Percentiles rank a stretch among this genome's conserved stretches.
These are phyloP conservation scores for baker's yeast (Saccharomyces cerevisiae) DNA, from an alignment of 805 yeast species.

Conservation along the genomic window DNA sequence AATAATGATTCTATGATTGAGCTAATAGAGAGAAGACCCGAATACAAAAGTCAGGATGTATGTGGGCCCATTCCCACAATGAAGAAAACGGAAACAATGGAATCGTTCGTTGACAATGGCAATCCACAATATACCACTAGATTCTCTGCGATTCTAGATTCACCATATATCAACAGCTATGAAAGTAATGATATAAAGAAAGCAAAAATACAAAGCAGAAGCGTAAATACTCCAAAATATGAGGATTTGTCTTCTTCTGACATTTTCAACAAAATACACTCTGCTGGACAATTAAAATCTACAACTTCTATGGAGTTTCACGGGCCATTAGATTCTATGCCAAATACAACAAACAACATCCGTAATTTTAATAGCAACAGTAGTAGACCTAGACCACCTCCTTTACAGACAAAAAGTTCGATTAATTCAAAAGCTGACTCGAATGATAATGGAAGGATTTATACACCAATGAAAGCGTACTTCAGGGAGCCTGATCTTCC, in stretches of 20 bases:
- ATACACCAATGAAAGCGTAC: conserved; percentile 10
- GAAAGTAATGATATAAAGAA: neutral
- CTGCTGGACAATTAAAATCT: neutral
- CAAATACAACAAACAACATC: neutral
- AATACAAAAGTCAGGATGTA: neutral
- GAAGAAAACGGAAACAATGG: neutral
- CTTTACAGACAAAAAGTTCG: neutral
- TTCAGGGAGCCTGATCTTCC: conserved; percentile 2
- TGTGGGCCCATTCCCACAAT: neutral
- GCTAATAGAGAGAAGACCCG: neutral
- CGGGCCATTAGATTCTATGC: neutral
- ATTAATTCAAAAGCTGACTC: neutral
- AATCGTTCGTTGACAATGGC: neutral
- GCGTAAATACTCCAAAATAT: neutral
- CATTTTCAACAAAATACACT: neutral
- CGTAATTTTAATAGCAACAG: neutral
- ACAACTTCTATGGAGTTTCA: neutral
- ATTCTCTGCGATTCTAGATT: neutral
- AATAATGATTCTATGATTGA: neutral
- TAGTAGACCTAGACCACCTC: neutral
- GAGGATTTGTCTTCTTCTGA: neutral
- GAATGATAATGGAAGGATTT: neutral
- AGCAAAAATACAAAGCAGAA: neutral
- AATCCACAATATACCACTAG: neutral
- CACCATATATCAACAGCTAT: neutral